Evolutionary conservation across 1,284 basidiomycete genomes (phyloP), one percentile per base, ranked within the genome.

Genomic region (Ceratobasidium sp.): DNA sequence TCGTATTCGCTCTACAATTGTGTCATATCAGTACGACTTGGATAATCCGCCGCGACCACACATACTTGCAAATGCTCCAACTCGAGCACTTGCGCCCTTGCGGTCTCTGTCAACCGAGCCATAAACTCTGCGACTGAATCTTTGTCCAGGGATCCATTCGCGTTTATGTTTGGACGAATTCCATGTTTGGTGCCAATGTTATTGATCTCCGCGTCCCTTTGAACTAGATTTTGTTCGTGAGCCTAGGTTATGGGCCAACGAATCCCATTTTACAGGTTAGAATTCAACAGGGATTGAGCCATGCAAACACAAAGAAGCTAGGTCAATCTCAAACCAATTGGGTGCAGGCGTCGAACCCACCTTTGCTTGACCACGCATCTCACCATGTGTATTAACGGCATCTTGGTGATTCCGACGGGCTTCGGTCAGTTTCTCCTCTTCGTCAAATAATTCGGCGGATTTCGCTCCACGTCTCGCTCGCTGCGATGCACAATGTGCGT

Each of bases 161-260:
- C 67, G 20, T 52, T 68, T 31, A 54, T 40, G 35, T 47, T 68
- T 13, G 67, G 67, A 12, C 67, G 54, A 43, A 71, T 60, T 8
- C 67, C 58, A 42, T 69, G 57, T 40, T 69, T 71, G n/a, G 70
- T 49, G 43, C 87, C 85, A 8, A 94, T 85, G 40, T 89, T 85
- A 27, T 85, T 86, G 69, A 98, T 89, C 32, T 89, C 80, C 8
- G 83, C 81, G 76, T 96, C 93, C 27, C 95, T 87, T 10, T 89
- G 87, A 1, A 78, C 76, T 35, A 95, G 79, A n/a, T 91, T 89
- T 62, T 85, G 81, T 70, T 90, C 86, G 78, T 96, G 92, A 7
- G 85, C 85, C 92, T 96, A 72, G 4, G 27, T n/a, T 15, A 45
- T 45, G 15, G n/a, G n/a, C n/a, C n/a, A 45, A 7, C 17, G 42